Base-by-base conservation (phyloP, 305 asterid genomes). In the Coffea humblotiana region DNA sequence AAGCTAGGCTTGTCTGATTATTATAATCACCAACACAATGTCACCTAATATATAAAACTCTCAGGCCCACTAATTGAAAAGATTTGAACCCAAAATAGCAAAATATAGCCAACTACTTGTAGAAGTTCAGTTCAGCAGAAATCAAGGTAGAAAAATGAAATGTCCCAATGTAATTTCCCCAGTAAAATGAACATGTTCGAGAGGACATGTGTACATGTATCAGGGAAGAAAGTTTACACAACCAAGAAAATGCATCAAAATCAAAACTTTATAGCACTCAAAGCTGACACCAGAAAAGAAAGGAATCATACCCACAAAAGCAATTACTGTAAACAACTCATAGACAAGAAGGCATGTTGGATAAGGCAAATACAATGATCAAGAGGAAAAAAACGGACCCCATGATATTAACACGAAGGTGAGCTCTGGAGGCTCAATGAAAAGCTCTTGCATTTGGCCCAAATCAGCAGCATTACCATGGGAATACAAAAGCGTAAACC, bases 391-490 rank as follows among this genome's bases (percentile, higher is more conserved):
- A 74, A 66, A 75, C 70, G 68, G 45, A 95, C 99, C 98, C 89
- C 99, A 95, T 94, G 70, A 95, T 91, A 86, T 95, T 95, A 80
- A 93, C 95, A 74, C 99, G 97, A 37, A 94, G 97, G 82, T 95
- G 99, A 27, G 99, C 99, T 88, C 98, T 90, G 60, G n/a, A n/a
- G 93, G 99, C 93, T 95, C 98, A 79, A 89, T 89, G 69, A 95
- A 95, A 60, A 95, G 97, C 86, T 92, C 99, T 60, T 82, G 85
- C 99, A 95, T 95, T 88, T 95, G 99, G 21, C 98, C 99, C 90
- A 95, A 91, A 91, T 95, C 99, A 81, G 97, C 99, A 75, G 99
- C 99, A 86, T 95, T 95, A 29, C 99, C 99, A 85, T 94, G 99
- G 76, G 99, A 95, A 77, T 95, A 95, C 87, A 95, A 61, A 29